Conservation (phyloP, 176 grass and related monocot genomes). For the Oryza longistaminata region DNA sequence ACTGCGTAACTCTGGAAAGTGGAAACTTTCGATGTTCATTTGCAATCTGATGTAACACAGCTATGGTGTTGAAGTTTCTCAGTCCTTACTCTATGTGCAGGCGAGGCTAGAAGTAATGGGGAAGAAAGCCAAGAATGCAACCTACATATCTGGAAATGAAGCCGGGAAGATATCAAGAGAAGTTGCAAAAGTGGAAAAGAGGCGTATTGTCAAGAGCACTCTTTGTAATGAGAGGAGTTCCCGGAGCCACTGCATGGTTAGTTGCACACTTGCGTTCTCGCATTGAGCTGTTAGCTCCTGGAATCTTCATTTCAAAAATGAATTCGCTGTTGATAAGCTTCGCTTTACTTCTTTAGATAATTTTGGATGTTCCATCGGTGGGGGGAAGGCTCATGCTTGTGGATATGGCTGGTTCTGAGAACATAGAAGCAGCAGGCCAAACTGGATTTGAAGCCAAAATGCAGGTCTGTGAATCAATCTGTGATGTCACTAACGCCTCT, state of each 20-base stretch:
- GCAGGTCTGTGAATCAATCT: no score
- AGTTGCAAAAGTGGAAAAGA: slow-evolving; percentile 89
- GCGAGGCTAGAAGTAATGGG: slow-evolving; percentile 78
- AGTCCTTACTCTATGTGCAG: slow-evolving; percentile 42
- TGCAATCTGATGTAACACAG: background rate
- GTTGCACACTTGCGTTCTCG: slow-evolving; percentile 32
- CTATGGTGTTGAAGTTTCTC: slow-evolving; percentile 24
- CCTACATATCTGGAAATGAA: slow-evolving; percentile 82
- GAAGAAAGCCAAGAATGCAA: slow-evolving; percentile 92
- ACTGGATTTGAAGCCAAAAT: slow-evolving; percentile 94
- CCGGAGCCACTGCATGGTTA: slow-evolving; percentile 84
- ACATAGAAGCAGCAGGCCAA: slow-evolving; percentile 93
- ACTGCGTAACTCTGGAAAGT: background rate
- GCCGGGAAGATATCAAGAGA: slow-evolving; percentile 76
- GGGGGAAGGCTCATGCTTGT: slow-evolving; percentile 95
- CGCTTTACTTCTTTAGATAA: slow-evolving; percentile 50
- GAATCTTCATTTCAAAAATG: background rate
- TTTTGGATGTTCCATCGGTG: slow-evolving; percentile 89
- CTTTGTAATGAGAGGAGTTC: slow-evolving; percentile 95
- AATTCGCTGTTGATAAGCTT: background rate
- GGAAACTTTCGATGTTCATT: background rate
- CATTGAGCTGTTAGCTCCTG: slow-evolving; percentile 1
- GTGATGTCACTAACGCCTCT: background rate
- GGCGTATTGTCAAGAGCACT: slow-evolving; percentile 75
- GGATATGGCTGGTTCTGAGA: slow-evolving; percentile 96